A percentile compares a stretch with the other conserved stretches of the same genome.
Evolutionary conservation across 192 early-diverging fungal genomes (phyloP).

Genomic region (Chytriomyces sp.): DNA sequence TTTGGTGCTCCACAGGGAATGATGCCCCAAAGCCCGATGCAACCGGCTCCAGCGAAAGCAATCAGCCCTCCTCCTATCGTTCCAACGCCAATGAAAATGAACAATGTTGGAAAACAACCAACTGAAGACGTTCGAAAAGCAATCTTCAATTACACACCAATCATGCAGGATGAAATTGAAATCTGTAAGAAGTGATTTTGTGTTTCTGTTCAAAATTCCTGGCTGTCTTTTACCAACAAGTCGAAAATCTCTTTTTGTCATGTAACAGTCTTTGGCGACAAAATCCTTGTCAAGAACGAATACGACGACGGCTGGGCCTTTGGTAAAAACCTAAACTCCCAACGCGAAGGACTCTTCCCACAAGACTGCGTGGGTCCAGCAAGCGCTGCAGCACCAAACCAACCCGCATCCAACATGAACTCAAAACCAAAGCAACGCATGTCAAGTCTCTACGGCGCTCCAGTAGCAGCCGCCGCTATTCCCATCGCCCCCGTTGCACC

Average conservation of each 20-base stretch:
- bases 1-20: conserved; percentile 5
- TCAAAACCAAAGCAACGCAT: conserved; percentile 14
- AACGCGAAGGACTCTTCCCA: conserved; percentile 12
- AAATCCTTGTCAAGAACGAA: conserved; percentile 17
- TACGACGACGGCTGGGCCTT: conserved; percentile 23
- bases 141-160: neutral
- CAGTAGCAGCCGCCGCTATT: neutral
- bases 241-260: neutral
- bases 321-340: neutral
- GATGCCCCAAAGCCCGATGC: neutral
- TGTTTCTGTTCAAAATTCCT: neutral
- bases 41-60: neutral
- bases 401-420: neutral
- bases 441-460: conserved; percentile 21
- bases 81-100: neutral
- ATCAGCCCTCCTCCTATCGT: neutral
- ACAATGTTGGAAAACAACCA: neutral
- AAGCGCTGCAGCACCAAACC: neutral
- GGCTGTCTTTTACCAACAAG: too few species aligned
- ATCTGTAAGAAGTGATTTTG: conserved; percentile 1
- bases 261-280: conserved; percentile 16
- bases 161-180: conserved; percentile 17
- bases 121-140: conserved; percentile 10
- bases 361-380: conserved; percentile 12
- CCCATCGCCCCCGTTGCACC: neutral